Percentiles rank a stretch among this genome's conserved stretches.
Conservation (phyloP, 257 asterid genomes). For the Solanum tarapatanum region DNA sequence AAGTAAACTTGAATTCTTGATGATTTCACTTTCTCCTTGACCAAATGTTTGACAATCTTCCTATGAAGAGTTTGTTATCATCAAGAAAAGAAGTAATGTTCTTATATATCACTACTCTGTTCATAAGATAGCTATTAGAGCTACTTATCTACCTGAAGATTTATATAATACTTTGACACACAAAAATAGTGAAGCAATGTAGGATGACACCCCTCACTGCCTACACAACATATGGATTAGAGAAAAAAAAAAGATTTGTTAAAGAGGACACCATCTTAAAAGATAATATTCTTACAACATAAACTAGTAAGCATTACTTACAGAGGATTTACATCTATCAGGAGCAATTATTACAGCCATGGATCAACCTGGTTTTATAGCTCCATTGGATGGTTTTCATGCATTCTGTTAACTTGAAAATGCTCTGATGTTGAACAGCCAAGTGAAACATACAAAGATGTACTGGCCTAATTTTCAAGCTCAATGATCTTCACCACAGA, state of each 20-base stretch:
- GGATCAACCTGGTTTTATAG: not conserved
- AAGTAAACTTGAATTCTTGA: not conserved
- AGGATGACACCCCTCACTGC: not conserved
- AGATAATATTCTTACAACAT: not conserved
- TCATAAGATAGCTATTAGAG: not conserved
- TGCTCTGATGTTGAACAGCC: not conserved
- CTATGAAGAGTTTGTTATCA: not conserved
- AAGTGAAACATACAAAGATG: not conserved
- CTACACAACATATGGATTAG: not conserved
- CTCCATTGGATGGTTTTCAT: not conserved
- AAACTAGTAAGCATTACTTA: not conserved
- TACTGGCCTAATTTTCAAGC: slow-evolving; percentile 50
- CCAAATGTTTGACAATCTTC: not conserved
- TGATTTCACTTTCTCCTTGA: not conserved
- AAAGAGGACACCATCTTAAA: not conserved
- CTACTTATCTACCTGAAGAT: not conserved
- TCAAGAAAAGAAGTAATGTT: not conserved
- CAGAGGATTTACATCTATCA: not conserved
- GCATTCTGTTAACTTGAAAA: not conserved
- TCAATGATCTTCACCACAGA: slow-evolving; percentile 91
- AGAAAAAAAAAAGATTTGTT: not conserved
- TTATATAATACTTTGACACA: not conserved
- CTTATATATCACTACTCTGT: not conserved
- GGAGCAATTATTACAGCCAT: not conserved
- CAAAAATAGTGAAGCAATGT: not conserved